These are phyloP conservation scores for Zygoascus sp. DNA, from an alignment of 1,139 yeast species.

Conservation along the genomic window DNA sequence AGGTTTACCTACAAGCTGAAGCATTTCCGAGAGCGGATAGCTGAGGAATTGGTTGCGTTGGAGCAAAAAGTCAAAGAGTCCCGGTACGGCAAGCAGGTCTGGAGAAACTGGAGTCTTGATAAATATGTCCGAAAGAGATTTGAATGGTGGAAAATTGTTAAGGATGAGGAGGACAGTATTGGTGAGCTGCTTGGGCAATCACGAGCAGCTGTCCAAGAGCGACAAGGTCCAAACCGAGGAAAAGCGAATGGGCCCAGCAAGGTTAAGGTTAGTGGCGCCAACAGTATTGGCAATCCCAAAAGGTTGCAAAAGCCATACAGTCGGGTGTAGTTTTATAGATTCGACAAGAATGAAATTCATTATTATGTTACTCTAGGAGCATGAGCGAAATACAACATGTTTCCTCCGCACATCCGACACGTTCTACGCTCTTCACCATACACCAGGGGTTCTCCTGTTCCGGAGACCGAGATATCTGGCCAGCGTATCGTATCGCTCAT, in stretches of 20 bases:
- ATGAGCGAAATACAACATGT: too few species aligned
- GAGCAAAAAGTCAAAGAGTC: constrained; percentile 74
- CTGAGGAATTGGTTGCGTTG: constrained; percentile 57
- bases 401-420: too few species aligned
- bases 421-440: constrained; percentile 41
- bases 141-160: constrained; percentile 77
- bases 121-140: constrained; percentile 63
- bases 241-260: background rate
- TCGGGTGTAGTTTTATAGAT: background rate
- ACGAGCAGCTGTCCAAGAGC: constrained; percentile 6
- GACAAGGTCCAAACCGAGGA: constrained; percentile 5
- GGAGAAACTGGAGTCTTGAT: constrained; percentile 95
- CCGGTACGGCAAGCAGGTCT: constrained; percentile 81
- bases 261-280: background rate
- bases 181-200: constrained; percentile 9
- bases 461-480: constrained; percentile 66
- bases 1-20: constrained; percentile 69
- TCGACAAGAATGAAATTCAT: background rate
- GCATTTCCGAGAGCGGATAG: constrained; percentile 82
- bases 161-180: constrained; percentile 54
- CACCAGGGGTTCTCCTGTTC: constrained; percentile 47
- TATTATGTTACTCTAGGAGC: too few species aligned
- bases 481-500: constrained; percentile 55
- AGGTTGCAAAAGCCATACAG: background rate
- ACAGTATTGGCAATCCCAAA: constrained; percentile 8